Evolutionary conservation across 2,329 filamentous ascomycete species (phyloP).

Genomic region (Exophiala xenobiotica): DNA sequence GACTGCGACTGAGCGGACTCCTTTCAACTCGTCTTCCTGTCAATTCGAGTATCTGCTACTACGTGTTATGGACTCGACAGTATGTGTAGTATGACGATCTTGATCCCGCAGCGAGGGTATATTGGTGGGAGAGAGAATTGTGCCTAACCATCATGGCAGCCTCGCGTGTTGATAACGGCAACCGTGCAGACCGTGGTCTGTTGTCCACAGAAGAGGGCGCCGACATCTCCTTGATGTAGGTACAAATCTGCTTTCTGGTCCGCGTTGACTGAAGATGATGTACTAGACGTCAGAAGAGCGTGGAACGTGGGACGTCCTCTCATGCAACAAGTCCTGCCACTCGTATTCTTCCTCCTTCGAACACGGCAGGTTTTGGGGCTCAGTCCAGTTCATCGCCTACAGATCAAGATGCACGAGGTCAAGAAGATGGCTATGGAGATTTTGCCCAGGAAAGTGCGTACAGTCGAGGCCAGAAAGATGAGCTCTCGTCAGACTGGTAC

Average conservation of each 20-base stretch:
- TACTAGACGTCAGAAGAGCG: neutral
- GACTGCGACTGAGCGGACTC: neutral
- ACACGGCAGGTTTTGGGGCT: neutral
- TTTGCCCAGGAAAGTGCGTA: neutral
- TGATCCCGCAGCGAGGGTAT: too few relatives aligned
- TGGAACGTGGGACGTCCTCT: neutral
- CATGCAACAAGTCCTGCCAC: neutral
- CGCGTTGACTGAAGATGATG: neutral
- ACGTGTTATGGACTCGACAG: too few relatives aligned
- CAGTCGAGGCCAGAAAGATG: slow-evolving; percentile 37
- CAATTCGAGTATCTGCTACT: too few relatives aligned
- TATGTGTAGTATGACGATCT: too few relatives aligned
- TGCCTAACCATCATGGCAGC: slow-evolving; percentile 4
- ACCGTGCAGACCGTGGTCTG: slow-evolving; percentile 17
- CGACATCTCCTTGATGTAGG: slow-evolving; percentile 19
- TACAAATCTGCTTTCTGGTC: too few relatives aligned
- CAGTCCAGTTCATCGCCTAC: neutral
- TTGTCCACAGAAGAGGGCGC: slow-evolving; percentile 17
- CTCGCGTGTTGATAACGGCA: neutral
- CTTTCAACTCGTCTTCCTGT: neutral
- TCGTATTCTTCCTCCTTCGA: neutral
- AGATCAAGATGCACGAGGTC: neutral
- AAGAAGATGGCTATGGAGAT: neutral
- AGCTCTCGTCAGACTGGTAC: slow-evolving; percentile 70
- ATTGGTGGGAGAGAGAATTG: neutral